phyloP scores from a whole-genome alignment of 129 eudicot species.

The Flaveria linearis region DNA sequence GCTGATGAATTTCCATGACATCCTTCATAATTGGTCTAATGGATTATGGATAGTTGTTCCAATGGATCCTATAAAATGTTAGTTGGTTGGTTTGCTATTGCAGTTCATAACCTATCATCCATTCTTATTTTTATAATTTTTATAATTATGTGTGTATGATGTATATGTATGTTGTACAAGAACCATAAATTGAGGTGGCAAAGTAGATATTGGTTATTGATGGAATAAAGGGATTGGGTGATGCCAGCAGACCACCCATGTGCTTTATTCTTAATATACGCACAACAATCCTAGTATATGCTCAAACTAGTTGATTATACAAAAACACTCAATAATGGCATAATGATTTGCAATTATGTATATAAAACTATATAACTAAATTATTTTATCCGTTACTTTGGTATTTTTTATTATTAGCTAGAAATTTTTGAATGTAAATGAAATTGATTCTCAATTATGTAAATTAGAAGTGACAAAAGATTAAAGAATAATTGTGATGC shows the following conservation, averaged over 20 bases:
- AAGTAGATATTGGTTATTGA: background rate
- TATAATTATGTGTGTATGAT: too few relatives aligned
- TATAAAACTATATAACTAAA: background rate
- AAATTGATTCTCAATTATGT: background rate
- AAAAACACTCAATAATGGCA: slow-evolving; percentile 17
- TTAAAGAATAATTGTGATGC: background rate
- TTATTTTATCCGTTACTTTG: background rate
- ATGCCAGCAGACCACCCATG: slow-evolving; percentile 51
- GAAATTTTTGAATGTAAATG: background rate
- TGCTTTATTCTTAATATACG: slow-evolving; percentile 41
- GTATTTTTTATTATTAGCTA: background rate
- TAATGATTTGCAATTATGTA: slow-evolving; percentile 12
- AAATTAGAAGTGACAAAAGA: background rate
- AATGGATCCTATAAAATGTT: too few relatives aligned
- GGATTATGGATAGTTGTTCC: too few relatives aligned
- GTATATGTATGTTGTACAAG: background rate
- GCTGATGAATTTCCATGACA: too few relatives aligned
- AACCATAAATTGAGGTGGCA: slow-evolving; percentile 17
- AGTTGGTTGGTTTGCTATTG: too few relatives aligned
- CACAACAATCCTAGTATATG: slow-evolving; percentile 36
- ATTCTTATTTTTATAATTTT: too few relatives aligned
- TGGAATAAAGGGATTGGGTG: slow-evolving; percentile 5
- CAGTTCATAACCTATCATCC: too few relatives aligned
- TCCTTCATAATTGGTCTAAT: too few relatives aligned
- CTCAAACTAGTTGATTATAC: slow-evolving; percentile 10